Percentiles rank a stretch among this genome's conserved stretches.
These are phyloP conservation scores for Haberlea rhodopensis DNA, from an alignment of 257 asterid genomes.

Conservation along the genomic window DNA sequence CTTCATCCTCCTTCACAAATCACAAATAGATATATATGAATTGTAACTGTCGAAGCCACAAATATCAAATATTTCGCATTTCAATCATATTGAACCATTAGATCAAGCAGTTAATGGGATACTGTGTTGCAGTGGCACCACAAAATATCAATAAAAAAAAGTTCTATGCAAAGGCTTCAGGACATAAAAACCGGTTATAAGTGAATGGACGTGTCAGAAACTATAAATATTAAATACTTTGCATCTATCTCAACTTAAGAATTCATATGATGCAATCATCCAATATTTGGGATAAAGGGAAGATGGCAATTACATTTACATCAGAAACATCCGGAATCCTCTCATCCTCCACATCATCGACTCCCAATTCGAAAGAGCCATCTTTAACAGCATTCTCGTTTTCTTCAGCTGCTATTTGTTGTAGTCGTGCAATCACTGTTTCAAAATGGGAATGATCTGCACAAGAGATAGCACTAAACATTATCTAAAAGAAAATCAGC, in stretches of 20 bases:
- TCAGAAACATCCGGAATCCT: conserved; percentile 29
- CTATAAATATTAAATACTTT: too few relatives aligned
- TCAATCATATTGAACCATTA: too few relatives aligned
- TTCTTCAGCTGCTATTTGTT: conserved; percentile 52
- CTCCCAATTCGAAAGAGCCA: conserved; percentile 40
- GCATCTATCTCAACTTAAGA: not conserved
- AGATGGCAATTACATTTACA: conserved; percentile 36
- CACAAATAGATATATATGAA: not conserved
- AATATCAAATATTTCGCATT: not conserved
- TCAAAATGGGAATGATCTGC: conserved; percentile 67
- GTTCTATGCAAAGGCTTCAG: not conserved
- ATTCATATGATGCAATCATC: not conserved
- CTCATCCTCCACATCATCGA: conserved; percentile 42
- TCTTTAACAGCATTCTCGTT: conserved; percentile 36
- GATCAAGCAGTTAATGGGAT: not conserved
- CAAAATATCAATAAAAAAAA: not conserved
- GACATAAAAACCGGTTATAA: not conserved
- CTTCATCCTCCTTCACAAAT: conserved; percentile 62
- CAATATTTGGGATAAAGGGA: conserved; percentile 8
- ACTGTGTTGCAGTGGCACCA: conserved; percentile 12
- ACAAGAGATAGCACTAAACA: conserved; percentile 23
- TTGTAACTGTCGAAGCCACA: not conserved
- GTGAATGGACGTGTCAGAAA: not conserved
- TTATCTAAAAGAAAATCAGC: not conserved
- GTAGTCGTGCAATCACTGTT: conserved; percentile 47